Evolutionary conservation across 768 basidiomycete species (phyloP).

Genomic region (Boletus subparvulus): DNA sequence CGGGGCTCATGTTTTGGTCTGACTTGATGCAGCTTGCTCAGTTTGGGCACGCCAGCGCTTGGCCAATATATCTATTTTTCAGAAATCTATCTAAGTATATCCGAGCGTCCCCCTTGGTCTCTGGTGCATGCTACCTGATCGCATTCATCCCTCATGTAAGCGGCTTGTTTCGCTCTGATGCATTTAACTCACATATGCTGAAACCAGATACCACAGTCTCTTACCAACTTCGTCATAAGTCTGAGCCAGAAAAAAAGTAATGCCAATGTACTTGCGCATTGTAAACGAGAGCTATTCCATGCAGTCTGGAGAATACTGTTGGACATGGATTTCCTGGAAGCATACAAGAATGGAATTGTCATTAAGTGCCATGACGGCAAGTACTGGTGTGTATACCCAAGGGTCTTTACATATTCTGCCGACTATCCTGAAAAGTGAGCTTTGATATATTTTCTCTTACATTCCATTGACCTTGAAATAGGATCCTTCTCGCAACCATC

Average conservation of each 20-base stretch:
- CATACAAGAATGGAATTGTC: not conserved
- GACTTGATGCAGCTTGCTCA: slow-evolving; percentile 17
- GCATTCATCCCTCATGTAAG: slow-evolving; percentile 3
- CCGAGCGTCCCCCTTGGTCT: not conserved
- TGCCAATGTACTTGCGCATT: not conserved
- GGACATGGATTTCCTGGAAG: not conserved
- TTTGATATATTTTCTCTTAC: too few relatives aligned
- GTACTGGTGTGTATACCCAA: not conserved
- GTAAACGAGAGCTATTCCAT: slow-evolving; percentile 7
- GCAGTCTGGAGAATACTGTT: slow-evolving; percentile 2
- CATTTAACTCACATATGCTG: not conserved
- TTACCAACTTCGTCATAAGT: not conserved
- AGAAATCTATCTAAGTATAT: slow-evolving; percentile 10
- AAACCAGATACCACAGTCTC: not conserved
- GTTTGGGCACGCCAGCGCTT: slow-evolving; percentile 13
- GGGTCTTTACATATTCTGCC: slow-evolving; percentile 2
- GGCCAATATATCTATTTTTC: slow-evolving; percentile 1
- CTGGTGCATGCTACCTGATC: not conserved
- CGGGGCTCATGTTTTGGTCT: slow-evolving; percentile 21
- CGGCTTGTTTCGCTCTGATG: too few relatives aligned
- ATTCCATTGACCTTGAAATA: too few relatives aligned
- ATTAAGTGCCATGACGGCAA: slow-evolving; percentile 2
- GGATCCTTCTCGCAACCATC: too few relatives aligned
- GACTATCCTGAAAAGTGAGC: slow-evolving; percentile 6
- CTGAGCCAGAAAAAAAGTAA: not conserved